Base-by-base conservation (phyloP, 2,329 filamentous ascomycete genomes). In the Rhexocercosporidium sp. region DNA sequence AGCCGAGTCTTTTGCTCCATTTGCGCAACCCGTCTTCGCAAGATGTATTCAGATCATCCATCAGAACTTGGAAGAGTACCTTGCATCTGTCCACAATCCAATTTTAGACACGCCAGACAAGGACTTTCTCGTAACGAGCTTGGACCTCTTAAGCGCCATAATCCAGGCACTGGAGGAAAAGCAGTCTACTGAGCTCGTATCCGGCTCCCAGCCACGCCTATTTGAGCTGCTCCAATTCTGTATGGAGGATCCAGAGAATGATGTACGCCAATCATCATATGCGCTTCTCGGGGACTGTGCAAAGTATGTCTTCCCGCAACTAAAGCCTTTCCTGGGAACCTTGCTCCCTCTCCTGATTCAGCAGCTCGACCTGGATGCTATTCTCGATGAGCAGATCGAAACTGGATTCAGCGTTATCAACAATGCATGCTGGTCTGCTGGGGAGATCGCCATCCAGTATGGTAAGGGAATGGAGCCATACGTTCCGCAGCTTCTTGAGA, bases 341-440 rank as follows among this genome's bases (percentile, higher is more conserved):
- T 85, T 98, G 64, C 82, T 98, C 77, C 92, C 93, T 0, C 89
- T 95, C 59, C 82, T 97, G n/a, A 86, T 97, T 70, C 88, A 89
- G 74, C 94, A 98, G 77, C 87, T 99, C 31, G 94, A 98, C 72
- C 83, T 97, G 72, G 91, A 94, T 69, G 85, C 85, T 64, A 86
- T 94, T 60, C 80, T 88, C 20, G 91, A 94, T 68, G 93, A 96
- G 73, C 92, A 94, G 68, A 89, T 93, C 56, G 93, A 97, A 70
- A 91, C 88, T 20, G 90, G 90, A 16, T 97, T 97, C 78, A 93
- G 94, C 68, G 94, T 98, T 34, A 90, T 98, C 67, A 99, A 98
- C 85, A 99, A 99, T 77, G 95, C 96, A 25, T 98, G 95, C 81
- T 99, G 96, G 96, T 96, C 94, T 7, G 90, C 90, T 27, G 96